phyloP scores from a whole-genome alignment of 169 alveolate species.

The Plasmodium reichenowi region DNA sequence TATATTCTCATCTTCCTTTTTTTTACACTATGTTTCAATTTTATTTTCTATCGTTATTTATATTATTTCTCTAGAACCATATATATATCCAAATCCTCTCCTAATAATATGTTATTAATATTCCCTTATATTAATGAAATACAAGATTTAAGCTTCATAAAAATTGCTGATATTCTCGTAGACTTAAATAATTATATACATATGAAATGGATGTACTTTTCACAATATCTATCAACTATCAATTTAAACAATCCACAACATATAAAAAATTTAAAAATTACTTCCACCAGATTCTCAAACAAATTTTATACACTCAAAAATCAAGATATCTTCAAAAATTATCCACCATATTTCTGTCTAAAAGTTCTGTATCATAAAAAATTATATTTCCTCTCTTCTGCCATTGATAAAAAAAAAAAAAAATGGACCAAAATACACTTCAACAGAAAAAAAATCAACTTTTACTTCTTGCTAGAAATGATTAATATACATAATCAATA shows the following conservation, averaged over 20 bases:
- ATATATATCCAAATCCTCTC: conserved; percentile 1
- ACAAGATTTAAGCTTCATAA: conserved; percentile 47
- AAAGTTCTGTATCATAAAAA: conserved; percentile 62
- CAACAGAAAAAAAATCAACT: neutral
- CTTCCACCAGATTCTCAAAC: conserved; percentile 34
- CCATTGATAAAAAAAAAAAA: conserved; percentile 63
- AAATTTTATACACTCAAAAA: conserved; percentile 51
- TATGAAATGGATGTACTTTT: conserved; percentile 45
- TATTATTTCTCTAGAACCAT: conserved; percentile 51
- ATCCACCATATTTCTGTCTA: conserved; percentile 72
- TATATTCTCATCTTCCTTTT: conserved; percentile 22
- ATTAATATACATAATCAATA: neutral
- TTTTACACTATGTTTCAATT: conserved; percentile 22
- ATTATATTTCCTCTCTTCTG: conserved; percentile 25
- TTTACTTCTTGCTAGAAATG: conserved; percentile 24
- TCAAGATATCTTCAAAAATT: conserved; percentile 31
- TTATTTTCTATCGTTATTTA: conserved; percentile 48
- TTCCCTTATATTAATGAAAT: conserved; percentile 69
- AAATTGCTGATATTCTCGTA: conserved; percentile 52
- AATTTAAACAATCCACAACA: conserved; percentile 17
- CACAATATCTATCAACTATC: conserved; percentile 17
- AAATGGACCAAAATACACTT: conserved; percentile 20
- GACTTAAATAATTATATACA: conserved; percentile 59
- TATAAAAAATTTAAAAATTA: conserved; percentile 5
- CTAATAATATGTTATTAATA: conserved; percentile 31